Base-by-base conservation (phyloP, 208 protist genomes). In the Leishmania mexicana region DNA sequence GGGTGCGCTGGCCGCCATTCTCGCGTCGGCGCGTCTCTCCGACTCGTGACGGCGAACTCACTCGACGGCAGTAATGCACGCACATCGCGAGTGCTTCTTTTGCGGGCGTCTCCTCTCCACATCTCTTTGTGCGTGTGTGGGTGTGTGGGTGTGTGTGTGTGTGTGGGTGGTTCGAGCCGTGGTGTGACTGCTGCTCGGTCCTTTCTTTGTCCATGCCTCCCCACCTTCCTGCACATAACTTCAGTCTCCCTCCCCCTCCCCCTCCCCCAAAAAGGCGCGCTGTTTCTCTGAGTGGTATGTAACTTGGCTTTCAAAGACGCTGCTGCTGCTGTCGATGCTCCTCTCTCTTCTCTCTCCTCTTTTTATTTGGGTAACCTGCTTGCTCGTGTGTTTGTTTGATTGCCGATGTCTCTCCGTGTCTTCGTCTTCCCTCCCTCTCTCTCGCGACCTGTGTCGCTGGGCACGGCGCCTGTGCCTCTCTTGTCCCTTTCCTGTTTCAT, bases 21-120 rank as follows among this genome's bases (percentile, higher is more conserved):
- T 75, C 7, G 24, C 78, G 10, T 85, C 78, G 57, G 65, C 76
- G 0, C 76, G 51, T 10, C 78, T 60, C 7, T 76, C 72, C 53
- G 31, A 75, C 10, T 68, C 76, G 21, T 67, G 51, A 6, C 13
- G 3, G 35, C 24, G 24, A 45, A 35, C 42, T 28, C 15, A 19
- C 35, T 73, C 40, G 3, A 53, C 0, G 11, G n/a, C 19, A 53
- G 42, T 17, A 8, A 21, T 31, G 68, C 19, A 73, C 28, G 68
- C 24, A 35, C 53, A 73, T 47, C 7, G 6, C 19, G 10, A 17
- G 60, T 38, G 11, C 13, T 40, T 10, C 15, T 47, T 15, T 45
- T 21, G 13, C 7, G 24, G 38, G 38, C 38, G 17, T 45, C 19
- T 45, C 65, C 17, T 71, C 35, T 71, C 65, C 38, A 4, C 28